Conservation (phyloP, 139 green algal genomes). For the Chlorella sp. region DNA sequence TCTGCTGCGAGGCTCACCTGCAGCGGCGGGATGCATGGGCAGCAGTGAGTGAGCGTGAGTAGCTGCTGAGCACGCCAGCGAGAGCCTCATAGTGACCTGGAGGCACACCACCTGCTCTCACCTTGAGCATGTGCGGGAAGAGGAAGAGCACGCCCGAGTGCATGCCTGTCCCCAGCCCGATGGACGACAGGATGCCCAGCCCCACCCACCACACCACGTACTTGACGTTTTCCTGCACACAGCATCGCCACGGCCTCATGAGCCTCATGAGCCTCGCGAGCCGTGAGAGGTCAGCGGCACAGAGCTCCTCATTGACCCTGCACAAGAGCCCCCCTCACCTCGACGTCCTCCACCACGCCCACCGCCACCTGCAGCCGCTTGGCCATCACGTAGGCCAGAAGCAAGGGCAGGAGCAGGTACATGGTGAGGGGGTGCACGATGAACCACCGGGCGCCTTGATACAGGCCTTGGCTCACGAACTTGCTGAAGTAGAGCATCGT, state of each 20-base stretch:
- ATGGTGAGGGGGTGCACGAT: constrained; percentile 58
- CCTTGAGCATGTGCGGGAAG: constrained; percentile 93
- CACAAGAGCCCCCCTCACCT: constrained; percentile 2
- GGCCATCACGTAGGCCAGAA: constrained; percentile 41
- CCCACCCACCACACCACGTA: constrained; percentile 83
- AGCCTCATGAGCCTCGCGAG: not conserved
- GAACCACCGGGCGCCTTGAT: constrained; percentile 40
- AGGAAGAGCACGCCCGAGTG: constrained; percentile 91
- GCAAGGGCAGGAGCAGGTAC: constrained; percentile 45
- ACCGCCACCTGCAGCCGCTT: constrained; percentile 13
- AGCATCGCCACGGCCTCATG: not conserved
- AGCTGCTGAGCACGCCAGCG: not conserved
- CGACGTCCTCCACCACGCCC: constrained; percentile 7
- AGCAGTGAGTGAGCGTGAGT: not conserved
- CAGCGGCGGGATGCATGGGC: not conserved
- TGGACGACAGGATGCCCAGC: constrained; percentile 82
- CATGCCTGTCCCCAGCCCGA: constrained; percentile 88
- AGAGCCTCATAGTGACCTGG: not conserved
- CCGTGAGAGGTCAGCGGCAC: not conserved
- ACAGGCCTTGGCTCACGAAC: constrained; percentile 17
- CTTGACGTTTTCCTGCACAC: constrained; percentile 4
- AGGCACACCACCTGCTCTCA: constrained; percentile 12
- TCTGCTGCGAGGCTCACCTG: constrained; percentile 83
- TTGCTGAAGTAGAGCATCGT: constrained; percentile 52
- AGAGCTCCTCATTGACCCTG: not conserved